Conservation (phyloP, 2,329 filamentous ascomycete genomes). For the Curvularia hawaiiensis region DNA sequence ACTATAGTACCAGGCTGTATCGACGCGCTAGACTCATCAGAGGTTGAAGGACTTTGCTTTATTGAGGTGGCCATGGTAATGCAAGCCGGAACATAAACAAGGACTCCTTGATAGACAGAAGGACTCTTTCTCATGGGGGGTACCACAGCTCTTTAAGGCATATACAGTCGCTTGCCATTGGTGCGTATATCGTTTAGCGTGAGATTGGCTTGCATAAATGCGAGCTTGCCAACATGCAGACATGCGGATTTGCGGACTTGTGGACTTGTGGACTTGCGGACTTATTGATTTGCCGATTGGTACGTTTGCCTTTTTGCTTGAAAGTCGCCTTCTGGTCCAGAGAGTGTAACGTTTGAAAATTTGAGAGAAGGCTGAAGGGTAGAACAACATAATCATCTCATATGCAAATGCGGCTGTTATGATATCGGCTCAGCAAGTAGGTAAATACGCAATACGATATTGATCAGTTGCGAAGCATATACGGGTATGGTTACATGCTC, state of each 20-base stretch:
- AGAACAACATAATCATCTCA: neutral
- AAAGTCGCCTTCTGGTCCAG: neutral
- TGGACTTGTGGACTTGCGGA: conserved; percentile 12
- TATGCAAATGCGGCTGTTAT: neutral
- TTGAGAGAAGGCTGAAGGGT: neutral
- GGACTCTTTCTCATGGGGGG: neutral
- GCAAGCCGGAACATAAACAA: neutral
- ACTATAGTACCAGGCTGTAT: too few relatives aligned
- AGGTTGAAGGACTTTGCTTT: neutral
- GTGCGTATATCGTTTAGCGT: neutral
- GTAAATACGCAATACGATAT: neutral
- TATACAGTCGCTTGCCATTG: too few relatives aligned
- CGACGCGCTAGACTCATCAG: too few relatives aligned
- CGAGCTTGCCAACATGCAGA: conserved; percentile 7
- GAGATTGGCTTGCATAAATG: conserved; percentile 17
- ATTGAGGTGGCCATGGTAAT: neutral
- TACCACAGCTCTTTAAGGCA: neutral
- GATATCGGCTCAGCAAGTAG: neutral
- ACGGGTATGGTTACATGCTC: neutral
- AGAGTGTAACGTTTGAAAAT: neutral
- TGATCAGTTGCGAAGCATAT: neutral
- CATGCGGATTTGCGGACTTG: conserved; percentile 15
- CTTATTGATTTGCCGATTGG: conserved; percentile 2
- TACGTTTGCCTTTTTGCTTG: neutral
- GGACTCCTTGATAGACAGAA: neutral